Evolutionary conservation across 129 eudicot genomes (phyloP).

Genomic region (Artemisia argyi): DNA sequence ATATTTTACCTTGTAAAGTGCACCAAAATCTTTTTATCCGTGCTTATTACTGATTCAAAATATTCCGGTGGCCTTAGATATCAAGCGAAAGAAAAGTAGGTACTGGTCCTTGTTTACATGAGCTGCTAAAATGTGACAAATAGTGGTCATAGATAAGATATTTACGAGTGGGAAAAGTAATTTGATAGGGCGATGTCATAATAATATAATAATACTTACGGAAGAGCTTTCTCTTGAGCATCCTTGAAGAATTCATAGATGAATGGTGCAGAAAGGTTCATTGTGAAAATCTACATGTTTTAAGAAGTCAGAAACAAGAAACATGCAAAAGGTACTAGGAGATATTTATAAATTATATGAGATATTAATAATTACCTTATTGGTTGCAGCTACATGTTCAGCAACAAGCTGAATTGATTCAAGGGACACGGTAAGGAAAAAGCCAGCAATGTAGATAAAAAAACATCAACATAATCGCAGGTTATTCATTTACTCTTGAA

Average conservation of each 20-base stretch:
- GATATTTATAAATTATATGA: background rate
- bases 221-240: conserved; percentile 72
- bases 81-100: too few species aligned
- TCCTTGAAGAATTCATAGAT: conserved; percentile 98
- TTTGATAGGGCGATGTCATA: background rate
- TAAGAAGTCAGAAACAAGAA: background rate
- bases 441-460: conserved; percentile 94
- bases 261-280: conserved; percentile 98
- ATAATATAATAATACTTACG: conserved; percentile 54
- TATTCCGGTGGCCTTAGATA: too few species aligned
- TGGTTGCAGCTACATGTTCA: conserved; percentile 90
- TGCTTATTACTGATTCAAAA: too few species aligned
- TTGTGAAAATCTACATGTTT: conserved; percentile 59
- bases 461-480: too few species aligned
- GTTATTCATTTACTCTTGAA: too few species aligned
- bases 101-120: too few species aligned
- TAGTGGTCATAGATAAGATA: background rate
- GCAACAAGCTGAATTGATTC: conserved; percentile 90
- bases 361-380: conserved; percentile 55
- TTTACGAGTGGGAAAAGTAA: conserved; percentile 1
- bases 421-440: conserved; percentile 91
- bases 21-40: too few species aligned
- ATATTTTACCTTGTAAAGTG: too few species aligned
- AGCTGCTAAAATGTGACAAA: too few species aligned
- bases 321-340: background rate